phyloP scores from a whole-genome alignment of 176 grass and related monocot genomes.

The Aegilops umbellulata region DNA sequence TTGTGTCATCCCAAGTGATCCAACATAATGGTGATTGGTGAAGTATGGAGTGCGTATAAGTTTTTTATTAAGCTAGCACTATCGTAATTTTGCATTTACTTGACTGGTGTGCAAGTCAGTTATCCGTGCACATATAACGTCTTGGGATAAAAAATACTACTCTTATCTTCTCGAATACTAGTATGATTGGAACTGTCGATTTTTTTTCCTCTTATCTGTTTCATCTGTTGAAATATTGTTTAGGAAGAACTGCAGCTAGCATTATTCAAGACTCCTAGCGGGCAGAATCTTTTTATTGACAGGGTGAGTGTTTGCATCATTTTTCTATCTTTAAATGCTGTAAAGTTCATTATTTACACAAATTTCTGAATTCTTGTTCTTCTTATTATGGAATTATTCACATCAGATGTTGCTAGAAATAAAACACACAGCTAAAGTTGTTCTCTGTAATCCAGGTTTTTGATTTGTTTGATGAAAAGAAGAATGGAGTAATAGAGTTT shows the following conservation, averaged over 20 bases:
- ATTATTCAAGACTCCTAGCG: slow-evolving; percentile 61
- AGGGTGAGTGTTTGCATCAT: slow-evolving; percentile 47
- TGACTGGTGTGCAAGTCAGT: background rate
- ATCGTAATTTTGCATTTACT: too few species aligned
- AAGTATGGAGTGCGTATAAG: too few species aligned
- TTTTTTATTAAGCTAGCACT: too few species aligned
- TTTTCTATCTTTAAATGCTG: background rate
- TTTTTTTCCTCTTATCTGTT: background rate
- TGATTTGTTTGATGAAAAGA: slow-evolving; percentile 89
- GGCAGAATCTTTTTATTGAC: slow-evolving; percentile 85
- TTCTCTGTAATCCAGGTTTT: slow-evolving; percentile 45
- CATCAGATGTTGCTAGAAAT: background rate
- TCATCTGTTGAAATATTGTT: slow-evolving; percentile 1
- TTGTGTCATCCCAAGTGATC: background rate
- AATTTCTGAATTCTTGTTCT: background rate
- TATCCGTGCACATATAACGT: too few species aligned
- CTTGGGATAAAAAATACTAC: too few species aligned
- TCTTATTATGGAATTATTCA: background rate
- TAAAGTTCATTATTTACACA: background rate
- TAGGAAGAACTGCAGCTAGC: slow-evolving; percentile 86
- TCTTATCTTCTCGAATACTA: background rate
- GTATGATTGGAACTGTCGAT: background rate
- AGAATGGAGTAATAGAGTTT: slow-evolving; percentile 84
- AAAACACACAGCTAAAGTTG: background rate
- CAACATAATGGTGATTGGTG: background rate